Percentiles rank a stretch among this genome's conserved stretches.
These are phyloP conservation scores for Rubus parviflorus DNA, from an alignment of 306 rosid species.

Conservation along the genomic window DNA sequence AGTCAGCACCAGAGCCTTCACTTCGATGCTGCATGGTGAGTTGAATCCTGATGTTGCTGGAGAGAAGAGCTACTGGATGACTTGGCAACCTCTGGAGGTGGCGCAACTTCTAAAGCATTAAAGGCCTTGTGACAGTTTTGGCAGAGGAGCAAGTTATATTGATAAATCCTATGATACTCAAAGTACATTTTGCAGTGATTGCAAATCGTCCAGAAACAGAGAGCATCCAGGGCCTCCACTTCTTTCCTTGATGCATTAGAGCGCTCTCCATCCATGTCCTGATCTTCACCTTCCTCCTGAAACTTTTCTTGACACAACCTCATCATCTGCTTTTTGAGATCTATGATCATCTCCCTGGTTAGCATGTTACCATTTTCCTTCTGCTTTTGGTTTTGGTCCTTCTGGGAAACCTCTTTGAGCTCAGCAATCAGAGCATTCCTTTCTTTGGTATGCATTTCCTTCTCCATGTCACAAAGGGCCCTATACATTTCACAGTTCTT, in stretches of 20 bases:
- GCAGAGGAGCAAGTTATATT: constrained; percentile 73
- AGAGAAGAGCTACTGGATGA: neutral
- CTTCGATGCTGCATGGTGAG: constrained; percentile 9
- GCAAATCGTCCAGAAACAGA: constrained; percentile 86
- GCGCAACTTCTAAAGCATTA: constrained; percentile 73
- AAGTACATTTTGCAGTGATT: constrained; percentile 72
- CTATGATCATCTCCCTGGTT: neutral
- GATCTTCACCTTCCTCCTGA: neutral
- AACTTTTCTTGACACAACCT: neutral
- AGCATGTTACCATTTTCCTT: neutral
- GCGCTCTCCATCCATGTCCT: neutral
- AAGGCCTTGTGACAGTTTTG: constrained; percentile 81
- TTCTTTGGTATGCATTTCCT: neutral
- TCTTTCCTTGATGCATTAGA: neutral
- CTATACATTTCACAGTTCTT: neutral
- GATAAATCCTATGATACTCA: constrained; percentile 70
- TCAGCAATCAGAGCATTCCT: neutral
- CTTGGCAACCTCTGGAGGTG: constrained; percentile 65
- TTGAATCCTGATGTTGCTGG: constrained; percentile 55
- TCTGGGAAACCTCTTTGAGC: neutral
- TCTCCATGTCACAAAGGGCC: neutral
- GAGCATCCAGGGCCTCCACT: constrained; percentile 41
- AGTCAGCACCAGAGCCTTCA: neutral
- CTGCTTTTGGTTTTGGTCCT: neutral
- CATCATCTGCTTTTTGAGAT: neutral